phyloP scores from a whole-genome alignment of 805 yeast genomes.

The Saturnispora gosingensis region DNA sequence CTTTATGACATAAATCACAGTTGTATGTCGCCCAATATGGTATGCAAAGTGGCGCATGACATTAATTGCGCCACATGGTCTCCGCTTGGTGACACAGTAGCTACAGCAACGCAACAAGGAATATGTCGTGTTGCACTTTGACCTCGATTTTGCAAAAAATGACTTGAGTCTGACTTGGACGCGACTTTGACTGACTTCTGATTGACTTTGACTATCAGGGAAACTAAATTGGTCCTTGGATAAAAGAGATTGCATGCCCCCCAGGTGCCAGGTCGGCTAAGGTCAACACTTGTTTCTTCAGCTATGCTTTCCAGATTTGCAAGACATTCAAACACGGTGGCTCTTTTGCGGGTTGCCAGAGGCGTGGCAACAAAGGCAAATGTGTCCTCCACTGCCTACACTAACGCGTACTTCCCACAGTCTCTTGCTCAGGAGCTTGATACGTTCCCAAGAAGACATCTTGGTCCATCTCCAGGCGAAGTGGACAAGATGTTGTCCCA shows the following conservation, averaged over 20 bases:
- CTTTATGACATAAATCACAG: slow-evolving; percentile 46
- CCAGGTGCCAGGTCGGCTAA: background rate
- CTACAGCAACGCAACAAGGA: slow-evolving; percentile 6
- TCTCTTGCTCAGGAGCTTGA: slow-evolving; percentile 38
- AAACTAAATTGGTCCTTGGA: background rate
- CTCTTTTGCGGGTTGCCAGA: background rate
- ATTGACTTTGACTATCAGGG: background rate
- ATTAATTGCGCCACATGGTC: slow-evolving; percentile 4
- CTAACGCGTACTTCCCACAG: slow-evolving; percentile 37
- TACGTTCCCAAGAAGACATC: slow-evolving; percentile 82
- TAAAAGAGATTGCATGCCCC: background rate
- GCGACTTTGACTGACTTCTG: background rate
- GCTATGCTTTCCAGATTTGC: slow-evolving; percentile 6
- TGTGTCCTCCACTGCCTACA: slow-evolving; percentile 46
- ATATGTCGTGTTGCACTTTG: slow-evolving; percentile 3
- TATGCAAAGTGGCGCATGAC: slow-evolving; percentile 1
- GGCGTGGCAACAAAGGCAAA: slow-evolving; percentile 31
- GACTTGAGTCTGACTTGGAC: background rate
- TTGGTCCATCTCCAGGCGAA: slow-evolving; percentile 68
- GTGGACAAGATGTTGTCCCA: slow-evolving; percentile 55
- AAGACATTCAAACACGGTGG: background rate
- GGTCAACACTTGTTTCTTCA: background rate
- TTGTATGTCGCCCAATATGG: background rate
- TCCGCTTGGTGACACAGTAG: background rate
- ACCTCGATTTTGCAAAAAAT: background rate